phyloP scores from a whole-genome alignment of 768 basidiomycete species.

The Leccinum subtestaceum region DNA sequence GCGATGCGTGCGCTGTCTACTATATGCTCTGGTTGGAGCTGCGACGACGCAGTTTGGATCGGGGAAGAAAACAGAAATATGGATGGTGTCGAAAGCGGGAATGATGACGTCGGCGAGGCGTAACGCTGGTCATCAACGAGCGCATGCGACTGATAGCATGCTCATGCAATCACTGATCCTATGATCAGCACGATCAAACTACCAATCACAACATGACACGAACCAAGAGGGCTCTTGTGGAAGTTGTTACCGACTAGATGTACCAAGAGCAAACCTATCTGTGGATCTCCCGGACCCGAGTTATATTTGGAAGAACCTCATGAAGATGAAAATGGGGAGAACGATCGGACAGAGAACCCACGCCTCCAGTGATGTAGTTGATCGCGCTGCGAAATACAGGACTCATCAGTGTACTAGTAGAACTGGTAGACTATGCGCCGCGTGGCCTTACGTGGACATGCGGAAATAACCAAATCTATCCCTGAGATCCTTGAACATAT shows the following conservation, averaged over 20 bases:
- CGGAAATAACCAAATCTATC: conserved; percentile 94
- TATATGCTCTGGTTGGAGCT: too few relatives aligned
- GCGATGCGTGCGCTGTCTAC: too few relatives aligned
- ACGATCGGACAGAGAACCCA: conserved; percentile 82
- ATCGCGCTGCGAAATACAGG: conserved; percentile 54
- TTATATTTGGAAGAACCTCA: conserved; percentile 95
- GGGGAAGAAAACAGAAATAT: too few relatives aligned
- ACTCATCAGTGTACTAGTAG: conserved; percentile 9
- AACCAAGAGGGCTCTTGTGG: conserved; percentile 79
- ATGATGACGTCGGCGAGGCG: conserved; percentile 50
- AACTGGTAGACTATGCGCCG: conserved; percentile 1
- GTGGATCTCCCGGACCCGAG: conserved; percentile 93
- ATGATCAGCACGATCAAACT: neutral
- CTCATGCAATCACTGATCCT: conserved; percentile 67
- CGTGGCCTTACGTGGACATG: conserved; percentile 77
- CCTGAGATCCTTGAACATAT: conserved; percentile 99
- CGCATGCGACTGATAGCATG: conserved; percentile 68
- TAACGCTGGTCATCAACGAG: conserved; percentile 83
- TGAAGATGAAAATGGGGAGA: conserved; percentile 89
- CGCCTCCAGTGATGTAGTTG: conserved; percentile 88
- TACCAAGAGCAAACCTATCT: conserved; percentile 99
- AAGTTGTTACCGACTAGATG: conserved; percentile 95
- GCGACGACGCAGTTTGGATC: too few relatives aligned
- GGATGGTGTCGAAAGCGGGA: too few relatives aligned
- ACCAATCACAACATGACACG: conserved; percentile 14